These are phyloP conservation scores for Fusarium robinianum DNA, from an alignment of 2,329 filamentous ascomycete genomes.

Conservation along the genomic window DNA sequence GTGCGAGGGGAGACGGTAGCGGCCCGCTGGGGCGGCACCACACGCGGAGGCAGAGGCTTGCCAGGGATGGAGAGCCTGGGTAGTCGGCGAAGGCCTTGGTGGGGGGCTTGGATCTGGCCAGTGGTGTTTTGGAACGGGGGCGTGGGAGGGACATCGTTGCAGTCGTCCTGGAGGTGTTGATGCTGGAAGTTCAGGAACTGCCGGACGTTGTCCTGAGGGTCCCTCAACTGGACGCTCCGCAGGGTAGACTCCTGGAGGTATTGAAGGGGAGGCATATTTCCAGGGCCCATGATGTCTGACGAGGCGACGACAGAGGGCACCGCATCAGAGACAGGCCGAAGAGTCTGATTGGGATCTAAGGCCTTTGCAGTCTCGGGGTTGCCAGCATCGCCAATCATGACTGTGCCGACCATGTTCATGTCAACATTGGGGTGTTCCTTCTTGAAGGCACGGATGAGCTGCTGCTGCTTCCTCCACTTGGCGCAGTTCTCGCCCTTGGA, in stretches of 20 bases:
- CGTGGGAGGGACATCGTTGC: slow-evolving; percentile 65
- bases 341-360: slow-evolving; percentile 58
- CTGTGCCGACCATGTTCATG: slow-evolving; percentile 61
- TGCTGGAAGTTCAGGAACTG: slow-evolving; percentile 85
- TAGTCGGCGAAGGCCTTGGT: slow-evolving; percentile 60
- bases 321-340: slow-evolving; percentile 73
- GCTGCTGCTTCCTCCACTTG: slow-evolving; percentile 81
- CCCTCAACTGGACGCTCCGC: slow-evolving; percentile 68
- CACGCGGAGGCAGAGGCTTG: slow-evolving; percentile 38
- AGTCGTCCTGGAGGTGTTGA: slow-evolving; percentile 52
- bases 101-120: slow-evolving; percentile 49
- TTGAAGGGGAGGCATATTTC: slow-evolving; percentile 63
- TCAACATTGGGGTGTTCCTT: slow-evolving; percentile 72
- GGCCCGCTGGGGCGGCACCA: slow-evolving; percentile 36
- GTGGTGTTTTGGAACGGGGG: slow-evolving; percentile 68
- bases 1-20: slow-evolving; percentile 39
- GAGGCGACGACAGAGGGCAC: slow-evolving; percentile 86
- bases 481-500: slow-evolving; percentile 84
- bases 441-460: slow-evolving; percentile 73
- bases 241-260: slow-evolving; percentile 76
- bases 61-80: slow-evolving; percentile 66
- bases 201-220: slow-evolving; percentile 90
- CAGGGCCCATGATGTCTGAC: slow-evolving; percentile 83
- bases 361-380: slow-evolving; percentile 69
- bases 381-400: slow-evolving; percentile 79